phyloP scores from a whole-genome alignment of 345 rosid genomes.

The Populus euphratica region DNA sequence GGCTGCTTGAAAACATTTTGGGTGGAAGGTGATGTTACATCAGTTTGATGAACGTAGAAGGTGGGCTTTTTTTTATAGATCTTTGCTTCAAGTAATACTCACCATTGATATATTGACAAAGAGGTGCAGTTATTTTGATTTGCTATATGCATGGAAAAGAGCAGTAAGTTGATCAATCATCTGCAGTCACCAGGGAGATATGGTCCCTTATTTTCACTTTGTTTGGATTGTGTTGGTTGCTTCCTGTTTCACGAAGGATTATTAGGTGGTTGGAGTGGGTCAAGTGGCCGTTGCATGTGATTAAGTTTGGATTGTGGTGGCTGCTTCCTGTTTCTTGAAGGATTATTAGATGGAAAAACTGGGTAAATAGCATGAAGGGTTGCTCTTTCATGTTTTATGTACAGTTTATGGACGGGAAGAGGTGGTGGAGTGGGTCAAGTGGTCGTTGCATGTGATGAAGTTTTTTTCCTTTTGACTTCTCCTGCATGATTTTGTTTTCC shows the following conservation, averaged over 20 bases:
- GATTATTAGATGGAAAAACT: background rate
- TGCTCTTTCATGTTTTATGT: background rate
- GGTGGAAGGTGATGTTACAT: too few species aligned
- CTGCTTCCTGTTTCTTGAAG: background rate
- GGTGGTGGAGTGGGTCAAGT: background rate
- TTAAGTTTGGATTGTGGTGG: background rate
- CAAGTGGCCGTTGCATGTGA: background rate
- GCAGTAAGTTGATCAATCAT: too few species aligned
- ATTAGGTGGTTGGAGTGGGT: background rate
- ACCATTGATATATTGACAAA: too few species aligned
- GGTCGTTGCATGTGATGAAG: too few species aligned
- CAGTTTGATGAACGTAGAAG: too few species aligned
- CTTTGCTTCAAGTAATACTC: too few species aligned
- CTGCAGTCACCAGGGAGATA: background rate
- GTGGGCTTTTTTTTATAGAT: too few species aligned
- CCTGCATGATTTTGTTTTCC: too few species aligned
- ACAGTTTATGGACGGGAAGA: background rate
- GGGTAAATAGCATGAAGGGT: background rate
- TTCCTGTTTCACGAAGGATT: background rate
- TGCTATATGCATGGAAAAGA: too few species aligned
- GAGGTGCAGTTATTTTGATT: too few species aligned
- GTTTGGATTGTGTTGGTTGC: background rate
- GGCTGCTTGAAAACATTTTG: background rate
- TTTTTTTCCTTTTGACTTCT: background rate
- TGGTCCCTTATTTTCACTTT: background rate